Conservation (phyloP, 2,329 filamentous ascomycete genomes). For the Xylariaceae sp. region DNA sequence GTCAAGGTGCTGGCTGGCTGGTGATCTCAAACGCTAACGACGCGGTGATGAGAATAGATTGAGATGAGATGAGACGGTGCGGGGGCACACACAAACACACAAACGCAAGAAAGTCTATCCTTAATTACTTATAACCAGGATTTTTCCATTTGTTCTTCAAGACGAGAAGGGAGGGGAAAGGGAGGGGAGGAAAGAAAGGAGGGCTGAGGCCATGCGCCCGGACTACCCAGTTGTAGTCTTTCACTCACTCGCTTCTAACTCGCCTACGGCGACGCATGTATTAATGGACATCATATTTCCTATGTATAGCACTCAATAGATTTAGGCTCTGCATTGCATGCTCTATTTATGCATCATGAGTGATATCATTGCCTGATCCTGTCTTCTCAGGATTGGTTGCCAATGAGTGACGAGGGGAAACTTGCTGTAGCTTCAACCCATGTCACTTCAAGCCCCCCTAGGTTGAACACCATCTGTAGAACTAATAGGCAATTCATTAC, state of each 20-base stretch:
- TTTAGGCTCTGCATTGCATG: neutral
- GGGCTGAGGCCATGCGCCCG: neutral
- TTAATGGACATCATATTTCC: constrained; percentile 3
- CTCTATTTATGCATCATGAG: neutral
- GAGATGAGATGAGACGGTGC: neutral
- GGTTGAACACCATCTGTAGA: too few species aligned
- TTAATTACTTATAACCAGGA: neutral
- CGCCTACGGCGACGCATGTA: constrained; percentile 2
- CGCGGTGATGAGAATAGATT: neutral
- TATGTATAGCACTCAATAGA: neutral
- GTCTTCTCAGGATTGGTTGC: too few species aligned
- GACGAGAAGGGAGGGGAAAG: neutral
- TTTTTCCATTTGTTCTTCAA: neutral
- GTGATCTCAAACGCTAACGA: neutral
- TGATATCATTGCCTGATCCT: neutral
- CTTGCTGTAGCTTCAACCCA: too few species aligned
- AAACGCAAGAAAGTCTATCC: too few species aligned
- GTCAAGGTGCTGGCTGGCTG: neutral
- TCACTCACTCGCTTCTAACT: constrained; percentile 6
- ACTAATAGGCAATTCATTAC: too few species aligned
- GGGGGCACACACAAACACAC: too few species aligned
- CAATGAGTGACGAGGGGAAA: too few species aligned
- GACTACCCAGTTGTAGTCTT: neutral
- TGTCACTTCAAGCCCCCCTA: too few species aligned
- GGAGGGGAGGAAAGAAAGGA: too few species aligned